phyloP scores from a whole-genome alignment of 345 rosid genomes.

The Salix arbutifolia region DNA sequence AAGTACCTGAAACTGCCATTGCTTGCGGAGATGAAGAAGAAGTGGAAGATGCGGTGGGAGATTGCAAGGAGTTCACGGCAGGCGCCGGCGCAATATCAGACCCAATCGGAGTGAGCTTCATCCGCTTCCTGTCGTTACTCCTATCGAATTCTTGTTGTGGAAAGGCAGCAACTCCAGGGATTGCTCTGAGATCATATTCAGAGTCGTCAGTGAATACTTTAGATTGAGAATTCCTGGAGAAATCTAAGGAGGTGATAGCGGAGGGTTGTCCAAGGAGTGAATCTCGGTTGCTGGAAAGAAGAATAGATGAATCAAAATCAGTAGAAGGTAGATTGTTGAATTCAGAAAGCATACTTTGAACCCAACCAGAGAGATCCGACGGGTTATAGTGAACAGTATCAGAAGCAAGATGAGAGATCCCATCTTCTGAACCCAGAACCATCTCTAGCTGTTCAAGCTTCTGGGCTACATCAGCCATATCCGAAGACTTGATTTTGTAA shows the following conservation, averaged over 20 bases:
- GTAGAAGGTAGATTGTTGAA: constrained; percentile 6
- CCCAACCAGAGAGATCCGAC: constrained; percentile 33
- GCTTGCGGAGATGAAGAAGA: not conserved
- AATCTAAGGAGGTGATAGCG: not conserved
- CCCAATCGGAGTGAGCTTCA: constrained; percentile 3
- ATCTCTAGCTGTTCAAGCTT: constrained; percentile 35
- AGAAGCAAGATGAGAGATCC: constrained; percentile 16
- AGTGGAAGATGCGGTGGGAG: not conserved
- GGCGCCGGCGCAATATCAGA: not conserved
- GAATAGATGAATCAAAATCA: not conserved
- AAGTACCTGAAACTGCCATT: not conserved
- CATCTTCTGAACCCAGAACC: constrained; percentile 28
- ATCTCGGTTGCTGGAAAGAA: constrained; percentile 1
- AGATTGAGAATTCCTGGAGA: constrained; percentile 1
- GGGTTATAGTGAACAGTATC: constrained; percentile 34
- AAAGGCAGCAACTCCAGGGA: constrained; percentile 30
- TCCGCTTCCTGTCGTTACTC: constrained; percentile 11
- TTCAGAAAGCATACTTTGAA: constrained; percentile 30
- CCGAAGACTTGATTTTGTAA: constrained; percentile 27
- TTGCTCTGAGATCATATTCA: constrained; percentile 32
- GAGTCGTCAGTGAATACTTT: constrained; percentile 18
- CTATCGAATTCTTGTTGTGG: constrained; percentile 11
- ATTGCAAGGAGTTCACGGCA: not conserved
- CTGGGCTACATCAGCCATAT: constrained; percentile 33
- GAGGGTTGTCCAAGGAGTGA: constrained; percentile 7